phyloP scores from a whole-genome alignment of 192 early-diverging fungal species.

The Mortierella claussenii region DNA sequence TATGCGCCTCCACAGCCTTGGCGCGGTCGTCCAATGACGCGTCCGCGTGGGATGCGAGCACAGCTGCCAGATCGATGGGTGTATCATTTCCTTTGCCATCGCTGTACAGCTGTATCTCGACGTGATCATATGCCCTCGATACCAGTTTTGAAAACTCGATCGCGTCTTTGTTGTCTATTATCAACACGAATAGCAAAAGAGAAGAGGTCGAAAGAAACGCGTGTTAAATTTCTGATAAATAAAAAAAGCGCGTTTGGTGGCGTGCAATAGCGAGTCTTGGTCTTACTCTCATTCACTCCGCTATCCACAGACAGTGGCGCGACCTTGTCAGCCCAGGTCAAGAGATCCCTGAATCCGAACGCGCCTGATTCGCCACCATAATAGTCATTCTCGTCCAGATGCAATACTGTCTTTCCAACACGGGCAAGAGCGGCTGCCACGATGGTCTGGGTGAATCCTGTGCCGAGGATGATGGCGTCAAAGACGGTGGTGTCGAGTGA shows the following conservation, averaged over 20 bases:
- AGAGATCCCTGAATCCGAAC: conserved; percentile 63
- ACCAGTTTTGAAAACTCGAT: conserved; percentile 40
- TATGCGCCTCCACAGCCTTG: conserved; percentile 30
- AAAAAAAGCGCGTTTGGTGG: too few relatives aligned
- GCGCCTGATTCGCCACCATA: conserved; percentile 83
- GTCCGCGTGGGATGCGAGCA: conserved; percentile 20
- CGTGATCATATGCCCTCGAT: conserved; percentile 27
- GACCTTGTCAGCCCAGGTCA: conserved; percentile 55
- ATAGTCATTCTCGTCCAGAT: conserved; percentile 81
- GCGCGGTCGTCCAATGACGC: conserved; percentile 18
- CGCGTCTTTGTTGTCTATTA: conserved; percentile 27
- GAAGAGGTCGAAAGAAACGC: too few relatives aligned
- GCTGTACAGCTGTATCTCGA: conserved; percentile 46
- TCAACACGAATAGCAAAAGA: neutral
- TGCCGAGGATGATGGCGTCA: conserved; percentile 89
- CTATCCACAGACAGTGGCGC: neutral
- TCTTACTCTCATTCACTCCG: too few relatives aligned
- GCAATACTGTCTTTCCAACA: conserved; percentile 76
- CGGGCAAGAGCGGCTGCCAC: conserved; percentile 80
- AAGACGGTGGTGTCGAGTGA: conserved; percentile 62
- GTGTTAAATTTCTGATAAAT: too few relatives aligned
- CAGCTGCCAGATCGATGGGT: conserved; percentile 22
- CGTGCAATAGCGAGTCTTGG: too few relatives aligned
- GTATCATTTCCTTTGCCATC: neutral
- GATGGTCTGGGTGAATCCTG: conserved; percentile 84